Conservation (phyloP, 2,329 filamentous ascomycete species). For the Fusarium subtropicale region DNA sequence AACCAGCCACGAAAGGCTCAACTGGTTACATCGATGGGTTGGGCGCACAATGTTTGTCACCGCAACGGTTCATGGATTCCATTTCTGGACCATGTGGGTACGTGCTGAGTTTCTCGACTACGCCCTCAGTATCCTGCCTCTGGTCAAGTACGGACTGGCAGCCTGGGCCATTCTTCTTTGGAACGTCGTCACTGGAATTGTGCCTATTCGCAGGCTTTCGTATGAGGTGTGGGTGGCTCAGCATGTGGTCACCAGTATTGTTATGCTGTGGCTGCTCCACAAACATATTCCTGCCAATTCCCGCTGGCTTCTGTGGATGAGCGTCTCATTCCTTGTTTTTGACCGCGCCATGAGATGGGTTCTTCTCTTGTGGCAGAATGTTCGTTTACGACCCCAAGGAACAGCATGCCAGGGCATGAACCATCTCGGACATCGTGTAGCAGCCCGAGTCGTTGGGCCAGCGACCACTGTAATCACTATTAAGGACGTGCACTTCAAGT, state of each 20-base stretch:
- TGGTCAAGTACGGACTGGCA: slow-evolving; percentile 74
- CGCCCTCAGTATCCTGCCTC: slow-evolving; percentile 70
- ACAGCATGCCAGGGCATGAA: slow-evolving; percentile 61
- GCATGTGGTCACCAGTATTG: slow-evolving; percentile 70
- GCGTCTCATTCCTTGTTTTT: slow-evolving; percentile 70
- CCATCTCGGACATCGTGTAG: slow-evolving; percentile 64
- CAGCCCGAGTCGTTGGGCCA: slow-evolving; percentile 61
- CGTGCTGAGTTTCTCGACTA: slow-evolving; percentile 67
- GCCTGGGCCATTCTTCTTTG: slow-evolving; percentile 75
- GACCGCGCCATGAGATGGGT: slow-evolving; percentile 68
- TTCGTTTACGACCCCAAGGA: slow-evolving; percentile 56
- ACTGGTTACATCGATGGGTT: slow-evolving; percentile 80
- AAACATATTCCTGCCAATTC: slow-evolving; percentile 71
- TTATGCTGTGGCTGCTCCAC: slow-evolving; percentile 73
- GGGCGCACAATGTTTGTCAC: slow-evolving; percentile 76
- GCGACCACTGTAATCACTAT: slow-evolving; percentile 69
- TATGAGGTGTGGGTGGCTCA: slow-evolving; percentile 79
- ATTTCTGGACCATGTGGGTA: slow-evolving; percentile 75
- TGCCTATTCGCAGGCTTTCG: slow-evolving; percentile 71
- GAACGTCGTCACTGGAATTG: slow-evolving; percentile 72
- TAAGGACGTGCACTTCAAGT: slow-evolving; percentile 69
- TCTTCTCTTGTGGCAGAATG: slow-evolving; percentile 65
- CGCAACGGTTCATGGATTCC: slow-evolving; percentile 75
- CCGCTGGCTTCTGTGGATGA: slow-evolving; percentile 73
- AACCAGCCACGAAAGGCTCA: slow-evolving; percentile 74